Evolutionary conservation across 495 filamentous ascomycete genomes (phyloP).

Genomic region (Podospora pseudoanserina): DNA sequence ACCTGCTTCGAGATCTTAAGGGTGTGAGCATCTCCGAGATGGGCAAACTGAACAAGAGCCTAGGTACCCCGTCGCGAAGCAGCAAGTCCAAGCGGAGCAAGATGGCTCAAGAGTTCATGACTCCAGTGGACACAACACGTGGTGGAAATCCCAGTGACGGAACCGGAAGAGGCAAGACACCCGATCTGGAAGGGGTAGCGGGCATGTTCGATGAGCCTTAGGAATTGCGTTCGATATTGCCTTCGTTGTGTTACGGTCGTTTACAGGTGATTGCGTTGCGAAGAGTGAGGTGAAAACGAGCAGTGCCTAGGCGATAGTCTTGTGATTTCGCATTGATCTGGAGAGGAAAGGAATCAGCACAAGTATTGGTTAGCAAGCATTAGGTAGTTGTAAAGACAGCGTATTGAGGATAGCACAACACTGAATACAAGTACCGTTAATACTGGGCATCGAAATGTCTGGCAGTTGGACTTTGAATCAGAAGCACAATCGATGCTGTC

Average conservation of each 20-base stretch:
- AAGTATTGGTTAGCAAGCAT: not conserved
- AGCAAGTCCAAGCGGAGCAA: constrained; percentile 44
- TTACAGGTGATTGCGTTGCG: not conserved
- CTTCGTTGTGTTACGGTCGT: not conserved
- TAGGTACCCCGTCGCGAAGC: constrained; percentile 18
- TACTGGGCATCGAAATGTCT: not conserved
- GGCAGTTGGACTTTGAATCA: not conserved
- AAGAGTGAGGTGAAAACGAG: not conserved
- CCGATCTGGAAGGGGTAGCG: constrained; percentile 43
- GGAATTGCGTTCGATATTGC: not conserved
- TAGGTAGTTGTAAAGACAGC: not conserved
- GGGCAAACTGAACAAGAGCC: constrained; percentile 65
- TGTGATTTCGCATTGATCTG: not conserved
- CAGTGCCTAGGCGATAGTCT: not conserved
- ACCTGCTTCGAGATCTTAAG: constrained; percentile 77
- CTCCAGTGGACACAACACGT: constrained; percentile 16
- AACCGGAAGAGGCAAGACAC: constrained; percentile 27
- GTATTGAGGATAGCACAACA: not conserved
- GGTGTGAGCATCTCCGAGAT: constrained; percentile 90
- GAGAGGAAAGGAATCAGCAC: not conserved
- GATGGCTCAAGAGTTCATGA: constrained; percentile 59
- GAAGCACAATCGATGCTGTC: too few species aligned
- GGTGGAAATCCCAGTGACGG: constrained; percentile 2
- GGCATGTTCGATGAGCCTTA: constrained; percentile 39
- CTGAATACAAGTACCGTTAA: not conserved